Evolutionary conservation across 2,329 filamentous ascomycete genomes (phyloP).

Genomic region (Calonectria ilicicola): DNA sequence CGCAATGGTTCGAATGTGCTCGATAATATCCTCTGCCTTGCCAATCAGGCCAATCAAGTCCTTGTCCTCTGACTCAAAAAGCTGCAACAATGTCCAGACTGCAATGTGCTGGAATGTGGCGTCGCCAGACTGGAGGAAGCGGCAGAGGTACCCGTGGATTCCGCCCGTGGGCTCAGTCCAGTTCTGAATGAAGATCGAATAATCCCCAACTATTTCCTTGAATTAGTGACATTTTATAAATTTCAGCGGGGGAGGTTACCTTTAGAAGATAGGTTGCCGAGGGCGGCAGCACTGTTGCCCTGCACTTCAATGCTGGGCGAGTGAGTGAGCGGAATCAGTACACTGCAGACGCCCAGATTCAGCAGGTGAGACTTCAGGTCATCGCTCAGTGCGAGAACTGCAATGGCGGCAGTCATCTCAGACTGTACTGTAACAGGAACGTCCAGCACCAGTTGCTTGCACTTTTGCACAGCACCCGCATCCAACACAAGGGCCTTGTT

Average conservation of each 20-base stretch:
- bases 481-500: slow-evolving; percentile 99
- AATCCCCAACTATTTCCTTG: slow-evolving; percentile 82
- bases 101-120: slow-evolving; percentile 99
- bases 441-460: slow-evolving; percentile 94
- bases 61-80: slow-evolving; percentile 95
- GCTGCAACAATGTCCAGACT: slow-evolving; percentile 95
- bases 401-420: slow-evolving; percentile 99
- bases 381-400: slow-evolving; percentile 93
- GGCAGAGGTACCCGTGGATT: slow-evolving; percentile 93
- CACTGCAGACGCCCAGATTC: slow-evolving; percentile 94
- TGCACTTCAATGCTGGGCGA: slow-evolving; percentile 98
- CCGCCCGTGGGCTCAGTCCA: slow-evolving; percentile 94
- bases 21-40: slow-evolving; percentile 89
- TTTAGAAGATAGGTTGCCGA: slow-evolving; percentile 97
- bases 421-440: slow-evolving; percentile 96
- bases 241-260: slow-evolving; percentile 64
- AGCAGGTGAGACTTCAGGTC: slow-evolving; percentile 93
- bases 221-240: neutral
- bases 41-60: slow-evolving; percentile 89
- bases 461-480: slow-evolving; percentile 97
- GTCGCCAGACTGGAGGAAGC: slow-evolving; percentile 94
- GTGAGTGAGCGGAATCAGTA: slow-evolving; percentile 93
- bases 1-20: slow-evolving; percentile 91
- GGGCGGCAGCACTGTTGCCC: slow-evolving; percentile 94
- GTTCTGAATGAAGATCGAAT: slow-evolving; percentile 93